Conservation (phyloP, 2,329 filamentous ascomycete species). For the Trichoderma aggressivum region DNA sequence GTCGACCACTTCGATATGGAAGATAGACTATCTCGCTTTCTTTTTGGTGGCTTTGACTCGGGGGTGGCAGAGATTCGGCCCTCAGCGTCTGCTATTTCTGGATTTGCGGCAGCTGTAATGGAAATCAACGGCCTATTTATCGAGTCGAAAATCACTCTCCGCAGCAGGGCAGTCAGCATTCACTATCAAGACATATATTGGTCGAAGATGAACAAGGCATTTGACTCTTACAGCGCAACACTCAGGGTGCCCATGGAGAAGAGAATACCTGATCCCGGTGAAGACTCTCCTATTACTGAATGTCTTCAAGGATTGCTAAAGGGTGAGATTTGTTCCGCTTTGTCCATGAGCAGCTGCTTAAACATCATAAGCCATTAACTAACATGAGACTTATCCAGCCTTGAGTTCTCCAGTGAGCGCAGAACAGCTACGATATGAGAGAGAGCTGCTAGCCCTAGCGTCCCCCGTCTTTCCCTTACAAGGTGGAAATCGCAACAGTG, state of each 20-base stretch:
- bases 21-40: constrained; percentile 18
- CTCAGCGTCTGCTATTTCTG: constrained; percentile 11
- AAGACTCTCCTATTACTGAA: background rate
- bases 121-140: constrained; percentile 20
- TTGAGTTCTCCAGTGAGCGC: background rate
- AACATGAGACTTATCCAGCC: background rate
- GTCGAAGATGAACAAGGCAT: constrained; percentile 6
- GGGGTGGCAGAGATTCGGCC: background rate
- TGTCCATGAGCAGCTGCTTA: background rate
- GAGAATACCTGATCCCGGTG: background rate
- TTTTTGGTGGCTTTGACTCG: constrained; percentile 6
- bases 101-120: constrained; percentile 10
- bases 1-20: constrained; percentile 14
- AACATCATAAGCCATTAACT: background rate
- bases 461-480: constrained; percentile 17
- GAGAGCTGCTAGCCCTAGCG: constrained; percentile 10
- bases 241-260: constrained; percentile 18
- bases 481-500: background rate
- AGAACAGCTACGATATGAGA: constrained; percentile 13
- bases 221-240: constrained; percentile 15
- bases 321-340: background rate
- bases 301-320: background rate
- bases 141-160: constrained; percentile 17
- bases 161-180: constrained; percentile 16
- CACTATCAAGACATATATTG: background rate